phyloP scores from a whole-genome alignment of 2,329 filamentous ascomycete genomes.

The Alternaria longipes region DNA sequence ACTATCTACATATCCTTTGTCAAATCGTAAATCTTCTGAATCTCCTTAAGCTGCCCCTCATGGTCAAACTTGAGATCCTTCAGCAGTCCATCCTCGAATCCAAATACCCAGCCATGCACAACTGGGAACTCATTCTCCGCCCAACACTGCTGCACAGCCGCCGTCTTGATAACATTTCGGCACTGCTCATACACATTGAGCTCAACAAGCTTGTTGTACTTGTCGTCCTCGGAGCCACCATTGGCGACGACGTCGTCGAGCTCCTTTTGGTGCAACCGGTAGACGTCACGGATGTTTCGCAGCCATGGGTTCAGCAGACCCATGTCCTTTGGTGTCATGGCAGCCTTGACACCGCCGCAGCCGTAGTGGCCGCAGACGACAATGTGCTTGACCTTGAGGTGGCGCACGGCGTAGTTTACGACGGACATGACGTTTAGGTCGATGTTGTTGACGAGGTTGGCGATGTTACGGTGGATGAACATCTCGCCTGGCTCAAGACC shows the following conservation, averaged over 20 bases:
- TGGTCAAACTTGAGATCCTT: conserved; percentile 72
- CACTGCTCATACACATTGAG: conserved; percentile 52
- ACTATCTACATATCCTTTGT: conserved; percentile 23
- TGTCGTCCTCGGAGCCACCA: conserved; percentile 32
- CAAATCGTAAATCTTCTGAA: conserved; percentile 72
- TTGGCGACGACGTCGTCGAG: conserved; percentile 59
- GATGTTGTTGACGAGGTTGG: conserved; percentile 52
- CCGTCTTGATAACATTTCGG: conserved; percentile 54
- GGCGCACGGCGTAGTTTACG: conserved; percentile 53
- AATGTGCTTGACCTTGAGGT: conserved; percentile 69
- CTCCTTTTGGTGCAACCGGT: conserved; percentile 75
- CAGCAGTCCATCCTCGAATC: conserved; percentile 71
- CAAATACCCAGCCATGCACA: conserved; percentile 79
- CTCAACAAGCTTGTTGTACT: conserved; percentile 50
- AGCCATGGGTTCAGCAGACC: conserved; percentile 78
- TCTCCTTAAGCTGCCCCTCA: conserved; percentile 63
- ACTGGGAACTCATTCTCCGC: conserved; percentile 70
- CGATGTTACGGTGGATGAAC: conserved; percentile 50
- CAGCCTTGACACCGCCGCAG: conserved; percentile 73
- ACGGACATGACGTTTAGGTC: conserved; percentile 55
- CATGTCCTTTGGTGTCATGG: conserved; percentile 71
- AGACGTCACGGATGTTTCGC: conserved; percentile 77
- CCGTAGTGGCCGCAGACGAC: conserved; percentile 74
- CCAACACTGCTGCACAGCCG: conserved; percentile 68
- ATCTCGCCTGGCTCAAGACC: conserved; percentile 49